phyloP scores from a whole-genome alignment of 1,284 basidiomycete genomes.

The Clitocybe nebularis region DNA sequence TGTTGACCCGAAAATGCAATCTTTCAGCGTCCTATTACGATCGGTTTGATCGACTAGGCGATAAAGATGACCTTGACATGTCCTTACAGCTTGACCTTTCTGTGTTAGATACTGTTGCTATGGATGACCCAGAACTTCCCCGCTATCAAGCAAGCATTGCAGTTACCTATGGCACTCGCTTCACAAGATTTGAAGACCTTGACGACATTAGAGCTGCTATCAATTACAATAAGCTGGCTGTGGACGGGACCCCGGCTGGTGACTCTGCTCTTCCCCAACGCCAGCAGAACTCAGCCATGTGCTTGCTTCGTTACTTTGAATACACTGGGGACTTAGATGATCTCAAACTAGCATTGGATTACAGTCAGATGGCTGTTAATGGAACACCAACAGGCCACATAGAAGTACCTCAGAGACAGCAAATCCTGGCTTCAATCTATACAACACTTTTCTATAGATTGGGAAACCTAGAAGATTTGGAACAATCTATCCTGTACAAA shows the following conservation, averaged over 20 bases:
- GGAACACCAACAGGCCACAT: neutral
- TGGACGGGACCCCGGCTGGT: neutral
- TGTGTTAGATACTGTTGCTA: neutral
- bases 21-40: too few species aligned
- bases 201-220: slow-evolving; percentile 4
- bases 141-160: neutral
- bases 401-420: neutral
- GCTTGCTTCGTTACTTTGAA: neutral
- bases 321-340: neutral
- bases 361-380: neutral
- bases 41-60: slow-evolving; percentile 1
- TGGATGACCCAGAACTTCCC: neutral
- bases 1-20: neutral
- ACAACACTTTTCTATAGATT: neutral
- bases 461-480: neutral
- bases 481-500: neutral
- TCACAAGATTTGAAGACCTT: neutral
- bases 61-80: neutral
- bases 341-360: neutral
- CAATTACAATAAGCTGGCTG: slow-evolving; percentile 1
- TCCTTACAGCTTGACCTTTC: neutral
- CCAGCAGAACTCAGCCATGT: neutral
- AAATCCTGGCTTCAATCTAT: neutral
- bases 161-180: slow-evolving; percentile 1
- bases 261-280: neutral